Evolutionary conservation across 805 yeast species (phyloP), one percentile per base, ranked within the genome.

Genomic region (Maudiozyma saulgeensis): DNA sequence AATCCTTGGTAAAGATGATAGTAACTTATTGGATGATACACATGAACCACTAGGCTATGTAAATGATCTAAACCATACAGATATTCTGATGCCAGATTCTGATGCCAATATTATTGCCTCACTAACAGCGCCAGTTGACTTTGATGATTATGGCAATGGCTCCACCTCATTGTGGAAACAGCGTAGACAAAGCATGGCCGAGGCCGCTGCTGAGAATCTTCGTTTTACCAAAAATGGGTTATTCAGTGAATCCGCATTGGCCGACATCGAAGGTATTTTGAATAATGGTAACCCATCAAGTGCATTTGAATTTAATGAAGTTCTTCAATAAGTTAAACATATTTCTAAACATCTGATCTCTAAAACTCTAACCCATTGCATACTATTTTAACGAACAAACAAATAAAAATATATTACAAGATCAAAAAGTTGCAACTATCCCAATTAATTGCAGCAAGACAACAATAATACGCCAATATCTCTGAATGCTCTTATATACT

Each of bases 181-280:
- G 57, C 75, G 89, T 62, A 72, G 86, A 56, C 82, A 83, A 45
- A 81, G 87, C 50, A 75, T 80, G 47, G 84, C 74, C 1, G 93
- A 84, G 57, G 90, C 93, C 4, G 83, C 82, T 8, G 77, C 80
- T 9, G 91, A 85, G 61, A 90, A 90, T 11, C 70, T 80, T 56
- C 71, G 91, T 53, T 80, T 83, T 18, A 86, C 95, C 0, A 84
- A 79, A 58, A 78, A 80, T 53, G 95, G 95, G 5, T 67, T 86
- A 49, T 85, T 85, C 63, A 82, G 84, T 60, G 93, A 85, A 62
- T 79, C 78, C 51, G 81, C 87, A 2, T 64, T 86, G 58, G 80
- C 81, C 9, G 87, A 82, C 58, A 87, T 86, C 40, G 93, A 86
- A 59, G 87, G 84, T 49, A 70, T 64, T 44, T 55, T 67, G 16